phyloP scores from a whole-genome alignment of 2,329 filamentous ascomycete genomes.

The Diaporthe citrichinensis region DNA sequence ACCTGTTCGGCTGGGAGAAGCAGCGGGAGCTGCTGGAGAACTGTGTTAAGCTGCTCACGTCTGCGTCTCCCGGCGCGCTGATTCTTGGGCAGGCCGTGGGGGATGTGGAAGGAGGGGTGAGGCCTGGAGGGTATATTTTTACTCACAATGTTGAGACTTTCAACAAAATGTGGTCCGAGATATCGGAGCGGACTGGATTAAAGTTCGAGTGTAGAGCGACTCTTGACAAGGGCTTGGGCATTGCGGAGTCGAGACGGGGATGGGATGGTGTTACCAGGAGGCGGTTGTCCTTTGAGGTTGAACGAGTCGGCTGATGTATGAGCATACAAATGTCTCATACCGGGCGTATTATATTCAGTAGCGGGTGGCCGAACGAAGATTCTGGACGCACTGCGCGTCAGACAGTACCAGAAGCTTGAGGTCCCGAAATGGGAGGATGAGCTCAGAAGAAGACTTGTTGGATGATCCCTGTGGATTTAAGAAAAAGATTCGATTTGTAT shows the following conservation, averaged over 20 bases:
- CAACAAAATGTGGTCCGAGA: slow-evolving; percentile 41
- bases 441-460: neutral
- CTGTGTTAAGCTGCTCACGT: slow-evolving; percentile 46
- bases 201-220: slow-evolving; percentile 20
- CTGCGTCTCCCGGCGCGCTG: slow-evolving; percentile 32
- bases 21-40: slow-evolving; percentile 47
- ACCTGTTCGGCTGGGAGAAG: slow-evolving; percentile 50
- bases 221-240: slow-evolving; percentile 29
- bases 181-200: slow-evolving; percentile 40
- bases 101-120: slow-evolving; percentile 35
- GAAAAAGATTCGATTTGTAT: neutral
- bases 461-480: neutral
- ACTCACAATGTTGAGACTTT: slow-evolving; percentile 42
- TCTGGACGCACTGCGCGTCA: neutral
- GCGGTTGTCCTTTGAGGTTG: slow-evolving; percentile 12
- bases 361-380: neutral
- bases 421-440: neutral
- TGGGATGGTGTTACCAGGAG: slow-evolving; percentile 14
- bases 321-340: neutral
- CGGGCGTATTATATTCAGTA: neutral
- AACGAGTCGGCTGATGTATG: neutral
- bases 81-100: slow-evolving; percentile 42
- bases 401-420: neutral
- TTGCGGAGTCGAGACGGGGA: neutral
- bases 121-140: neutral